phyloP scores from a whole-genome alignment of 2,329 filamentous ascomycete genomes.

The Botryotinia globosa region DNA sequence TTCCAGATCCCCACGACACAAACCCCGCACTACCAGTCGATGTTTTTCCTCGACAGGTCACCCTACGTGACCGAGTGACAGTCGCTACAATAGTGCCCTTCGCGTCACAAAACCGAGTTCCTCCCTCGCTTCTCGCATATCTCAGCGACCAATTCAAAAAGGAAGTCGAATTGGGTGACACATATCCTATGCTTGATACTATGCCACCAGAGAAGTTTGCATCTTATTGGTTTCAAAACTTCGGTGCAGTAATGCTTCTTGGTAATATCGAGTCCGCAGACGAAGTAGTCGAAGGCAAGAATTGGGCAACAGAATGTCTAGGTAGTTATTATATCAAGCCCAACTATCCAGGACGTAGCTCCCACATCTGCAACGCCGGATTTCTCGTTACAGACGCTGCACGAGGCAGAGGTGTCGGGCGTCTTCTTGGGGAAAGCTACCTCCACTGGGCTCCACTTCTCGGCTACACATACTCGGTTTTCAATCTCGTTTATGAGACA shows the following conservation, averaged over 20 bases:
- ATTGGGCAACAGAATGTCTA: conserved; percentile 65
- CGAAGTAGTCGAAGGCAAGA: conserved; percentile 48
- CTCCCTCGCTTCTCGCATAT: conserved; percentile 59
- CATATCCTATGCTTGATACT: conserved; percentile 66
- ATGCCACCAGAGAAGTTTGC: conserved; percentile 61
- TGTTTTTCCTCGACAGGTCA: conserved; percentile 60
- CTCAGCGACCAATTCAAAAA: conserved; percentile 65
- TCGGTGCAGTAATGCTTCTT: conserved; percentile 67
- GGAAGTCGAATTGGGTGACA: conserved; percentile 71
- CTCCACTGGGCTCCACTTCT: conserved; percentile 56
- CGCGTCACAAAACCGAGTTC: conserved; percentile 58
- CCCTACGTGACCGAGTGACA: conserved; percentile 63
- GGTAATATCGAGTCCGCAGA: conserved; percentile 58
- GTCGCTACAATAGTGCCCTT: conserved; percentile 68
- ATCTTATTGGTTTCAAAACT: conserved; percentile 71
- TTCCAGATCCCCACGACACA: conserved; percentile 48
- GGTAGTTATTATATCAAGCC: conserved; percentile 73
- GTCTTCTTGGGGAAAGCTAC: conserved; percentile 56
- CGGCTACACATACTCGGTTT: conserved; percentile 71
- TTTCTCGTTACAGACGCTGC: conserved; percentile 56
- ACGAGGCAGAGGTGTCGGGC: conserved; percentile 54
- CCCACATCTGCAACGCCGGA: conserved; percentile 68
- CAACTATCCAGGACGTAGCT: conserved; percentile 71
- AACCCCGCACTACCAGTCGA: conserved; percentile 44
- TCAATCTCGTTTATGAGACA: conserved; percentile 73